phyloP scores from a whole-genome alignment of 257 asterid species.

The Fraxinus excelsior region DNA sequence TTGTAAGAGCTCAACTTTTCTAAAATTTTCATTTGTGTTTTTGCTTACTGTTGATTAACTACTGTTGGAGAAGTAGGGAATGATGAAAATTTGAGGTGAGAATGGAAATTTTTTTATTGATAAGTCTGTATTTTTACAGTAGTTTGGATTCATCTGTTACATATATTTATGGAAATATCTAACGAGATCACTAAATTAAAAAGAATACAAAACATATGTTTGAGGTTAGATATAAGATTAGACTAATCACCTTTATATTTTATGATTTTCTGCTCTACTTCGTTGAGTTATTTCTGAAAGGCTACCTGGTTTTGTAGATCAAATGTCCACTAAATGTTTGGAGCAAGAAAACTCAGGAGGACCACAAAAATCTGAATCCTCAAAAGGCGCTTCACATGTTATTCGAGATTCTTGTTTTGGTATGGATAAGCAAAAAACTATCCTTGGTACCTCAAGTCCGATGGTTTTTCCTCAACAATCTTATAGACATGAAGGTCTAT shows the following conservation, averaged over 20 bases:
- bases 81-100: no score
- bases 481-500: slow-evolving; percentile 2
- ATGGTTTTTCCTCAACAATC: neutral
- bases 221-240: no score
- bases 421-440: neutral
- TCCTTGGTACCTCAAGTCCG: neutral
- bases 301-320: slow-evolving; percentile 24
- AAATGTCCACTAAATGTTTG: neutral
- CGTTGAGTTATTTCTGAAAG: no score
- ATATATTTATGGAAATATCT: no score
- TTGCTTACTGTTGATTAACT: neutral
- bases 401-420: neutral
- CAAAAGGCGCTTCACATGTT: neutral
- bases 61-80: no score
- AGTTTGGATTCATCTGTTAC: no score
- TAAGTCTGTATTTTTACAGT: no score
- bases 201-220: no score
- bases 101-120: no score
- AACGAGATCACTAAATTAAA: no score
- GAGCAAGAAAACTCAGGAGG: slow-evolving; percentile 25
- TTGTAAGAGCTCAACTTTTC: slow-evolving; percentile 35
- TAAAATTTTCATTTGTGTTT: neutral
- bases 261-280: no score
- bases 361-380: neutral
- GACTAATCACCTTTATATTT: no score